Conservation (phyloP, 2,329 filamentous ascomycete species). For the Chrysoporthe puriensis region DNA sequence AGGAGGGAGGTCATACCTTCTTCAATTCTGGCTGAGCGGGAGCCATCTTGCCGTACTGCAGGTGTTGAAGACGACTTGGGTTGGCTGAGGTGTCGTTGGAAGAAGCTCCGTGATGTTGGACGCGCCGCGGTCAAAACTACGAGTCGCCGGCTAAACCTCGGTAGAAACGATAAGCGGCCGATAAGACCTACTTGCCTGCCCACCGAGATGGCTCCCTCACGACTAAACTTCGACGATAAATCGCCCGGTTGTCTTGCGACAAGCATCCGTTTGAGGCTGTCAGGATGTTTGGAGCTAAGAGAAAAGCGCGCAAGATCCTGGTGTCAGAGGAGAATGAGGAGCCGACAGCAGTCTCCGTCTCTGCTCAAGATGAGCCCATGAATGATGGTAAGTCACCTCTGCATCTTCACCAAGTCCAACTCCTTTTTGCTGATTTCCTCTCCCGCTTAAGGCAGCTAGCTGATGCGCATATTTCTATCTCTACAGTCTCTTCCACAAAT, state of each 20-base stretch:
- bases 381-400: constrained; percentile 44
- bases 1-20: constrained; percentile 65
- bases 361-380: constrained; percentile 34
- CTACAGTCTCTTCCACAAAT: constrained; percentile 31
- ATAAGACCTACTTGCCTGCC: constrained; percentile 26
- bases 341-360: constrained; percentile 21
- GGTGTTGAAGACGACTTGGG: constrained; percentile 14
- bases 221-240: constrained; percentile 1
- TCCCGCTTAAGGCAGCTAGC: constrained; percentile 30
- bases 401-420: constrained; percentile 5
- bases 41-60: constrained; percentile 70
- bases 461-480: constrained; percentile 35
- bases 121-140: constrained; percentile 26
- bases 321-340: constrained; percentile 68
- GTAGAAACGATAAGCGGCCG: constrained; percentile 31
- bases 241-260: not conserved
- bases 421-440: constrained; percentile 30
- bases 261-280: not conserved
- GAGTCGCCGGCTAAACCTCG: constrained; percentile 25
- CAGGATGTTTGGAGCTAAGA: constrained; percentile 57
- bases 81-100: constrained; percentile 11
- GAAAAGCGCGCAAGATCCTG: constrained; percentile 79
- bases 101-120: constrained; percentile 6
- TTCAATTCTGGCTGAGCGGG: constrained; percentile 99
- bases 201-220: not conserved